A percentile compares a stretch with the other conserved stretches of the same genome.
phyloP scores from a whole-genome alignment of 2,329 filamentous ascomycete genomes.

The Incumbomyces lentus region DNA sequence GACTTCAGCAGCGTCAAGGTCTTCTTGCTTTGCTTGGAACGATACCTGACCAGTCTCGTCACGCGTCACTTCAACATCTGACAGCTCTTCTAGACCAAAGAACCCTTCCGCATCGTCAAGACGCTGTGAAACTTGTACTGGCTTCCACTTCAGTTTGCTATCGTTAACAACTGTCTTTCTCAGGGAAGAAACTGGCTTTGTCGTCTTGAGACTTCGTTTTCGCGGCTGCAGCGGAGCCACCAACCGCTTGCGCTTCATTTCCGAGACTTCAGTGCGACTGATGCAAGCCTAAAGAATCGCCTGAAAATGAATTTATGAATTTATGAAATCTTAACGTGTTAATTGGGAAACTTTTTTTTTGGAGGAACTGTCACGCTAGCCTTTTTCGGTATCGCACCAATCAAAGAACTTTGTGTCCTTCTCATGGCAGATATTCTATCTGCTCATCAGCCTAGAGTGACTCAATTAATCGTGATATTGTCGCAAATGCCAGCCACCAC shows the following conservation, averaged over 20 bases:
- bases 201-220: background rate
- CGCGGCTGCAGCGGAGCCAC: background rate
- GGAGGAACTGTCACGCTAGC: too few species aligned
- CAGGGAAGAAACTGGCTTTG: background rate
- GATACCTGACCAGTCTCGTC: constrained; percentile 26
- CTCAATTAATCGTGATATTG: too few species aligned
- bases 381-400: background rate
- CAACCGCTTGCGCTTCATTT: constrained; percentile 2
- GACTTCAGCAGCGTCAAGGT: constrained; percentile 23
- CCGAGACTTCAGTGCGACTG: background rate
- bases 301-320: too few species aligned
- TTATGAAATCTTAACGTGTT: too few species aligned
- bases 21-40: background rate
- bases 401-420: background rate
- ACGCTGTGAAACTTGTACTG: constrained; percentile 60
- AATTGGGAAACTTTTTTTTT: too few species aligned
- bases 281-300: too few species aligned
- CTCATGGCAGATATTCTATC: background rate
- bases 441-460: too few species aligned
- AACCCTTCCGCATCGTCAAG: constrained; percentile 89
- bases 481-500: too few species aligned
- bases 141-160: constrained; percentile 48
- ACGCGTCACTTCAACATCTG: constrained; percentile 75
- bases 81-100: constrained; percentile 81
- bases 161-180: constrained; percentile 31